Base-by-base conservation (phyloP, 768 basidiomycete genomes). In the Butyriboletus loyo region DNA sequence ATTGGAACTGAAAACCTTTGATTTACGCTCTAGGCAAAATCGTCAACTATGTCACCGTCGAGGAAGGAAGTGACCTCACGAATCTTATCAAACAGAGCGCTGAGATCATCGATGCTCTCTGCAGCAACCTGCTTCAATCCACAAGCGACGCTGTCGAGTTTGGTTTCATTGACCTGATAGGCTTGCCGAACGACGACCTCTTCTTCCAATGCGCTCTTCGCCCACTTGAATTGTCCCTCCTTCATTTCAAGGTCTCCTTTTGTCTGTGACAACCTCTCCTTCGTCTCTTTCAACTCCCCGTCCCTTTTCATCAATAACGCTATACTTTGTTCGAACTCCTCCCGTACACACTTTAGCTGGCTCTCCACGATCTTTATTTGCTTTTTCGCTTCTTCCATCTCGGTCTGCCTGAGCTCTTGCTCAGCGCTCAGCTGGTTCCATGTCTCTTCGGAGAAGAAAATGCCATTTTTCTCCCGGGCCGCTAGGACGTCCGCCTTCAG, bases 391-490 rank as follows among this genome's bases (percentile, higher is more conserved):
- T 98, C 94, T 39, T 86, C 83, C 49, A 89, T 77, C 61, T 90
- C 87, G 7, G 88, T 88, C 62, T 85, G 81, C 43, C 79, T 77
- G 35, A 88, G 73, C 60, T 92, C 89, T 54, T 92, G 85, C 64
- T 92, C 91, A 3, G 76, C 74, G 8, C 72, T 82, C 72, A 96
- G 79, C 66, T 95, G 86, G 42, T 79, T 82, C 93, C 93, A 98
- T 3, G 84, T 86, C 60, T 98, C 94, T 60, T 91, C 85, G 1
- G 92, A 87, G 68, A 98, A 87, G 69, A 87, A 97, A 32, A 98
- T 91, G 8, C 97, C 97, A 62, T 96, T 94, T 78, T 96, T 96
- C 71, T 97, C 94, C 34, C 95, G 81, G 7, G 94, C 89, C 7
- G 97, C 95, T 0, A 92, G 73, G 40, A 96, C 76, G 59, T 98